Evolutionary conservation across 129 eudicot species (phyloP), one percentile per base, ranked within the genome.

Genomic region (Chrysanthemum makinoi): DNA sequence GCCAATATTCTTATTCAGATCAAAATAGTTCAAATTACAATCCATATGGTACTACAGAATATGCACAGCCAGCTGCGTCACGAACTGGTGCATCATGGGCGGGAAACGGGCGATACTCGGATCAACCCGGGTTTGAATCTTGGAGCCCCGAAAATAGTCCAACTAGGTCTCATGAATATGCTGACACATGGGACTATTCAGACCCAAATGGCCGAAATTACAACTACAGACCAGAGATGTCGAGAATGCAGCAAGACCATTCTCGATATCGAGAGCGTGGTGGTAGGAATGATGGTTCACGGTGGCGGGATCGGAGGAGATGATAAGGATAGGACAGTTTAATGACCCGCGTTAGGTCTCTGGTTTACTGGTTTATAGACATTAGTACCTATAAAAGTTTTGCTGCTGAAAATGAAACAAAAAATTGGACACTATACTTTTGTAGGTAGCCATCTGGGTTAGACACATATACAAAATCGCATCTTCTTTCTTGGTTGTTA

Each of bases 141-240:
- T 92, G 94, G 90, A 85, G 94, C 77, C 96, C 95, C 5, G 84
- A 75, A 10, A 70, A 80, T 62, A 92, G 96, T 70, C 96, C 96
- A 7, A 49, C 39, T 64, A 80, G 91, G 68, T 66, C 84, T 5
- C 78, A 68, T 26, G 83, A 82, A 14, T 70, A 89, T 17, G 56
- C 68, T 16, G 81, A 77, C 1, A 82, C 83, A 16, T 62, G 81
- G 82, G 77, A 79, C 6, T 64, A 83, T 55, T 58, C 65, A 2
- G 88, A 74, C 51, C 79, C 77, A 0, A 69, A 79, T 28, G 58
- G 44, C 66, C 77, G 75, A 19, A 19, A 35, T 19, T 73, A 81
- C 22, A 74, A 64, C 19, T 69, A 81, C 28, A 65, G 88, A 33
- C 73, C 69, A 1, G 88, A 82, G 20, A 73, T 80, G 77, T 58